Evolutionary conservation across 306 rosid species (phyloP).

Genomic region (Vigna angularis): DNA sequence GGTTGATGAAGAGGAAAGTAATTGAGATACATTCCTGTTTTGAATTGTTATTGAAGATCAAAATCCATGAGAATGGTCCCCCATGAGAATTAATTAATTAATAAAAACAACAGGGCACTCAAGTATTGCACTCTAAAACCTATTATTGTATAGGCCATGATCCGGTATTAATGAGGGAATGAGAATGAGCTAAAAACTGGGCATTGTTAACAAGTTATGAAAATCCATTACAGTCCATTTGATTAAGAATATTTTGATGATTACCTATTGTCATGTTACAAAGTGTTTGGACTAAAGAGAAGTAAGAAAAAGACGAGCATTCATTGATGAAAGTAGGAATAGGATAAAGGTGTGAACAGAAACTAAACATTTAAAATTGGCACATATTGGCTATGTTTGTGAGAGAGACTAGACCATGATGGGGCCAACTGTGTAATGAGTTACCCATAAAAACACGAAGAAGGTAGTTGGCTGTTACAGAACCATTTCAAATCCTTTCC

Average conservation of each 20-base stretch:
- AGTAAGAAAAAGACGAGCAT: conserved; percentile 25
- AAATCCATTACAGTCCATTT: not conserved
- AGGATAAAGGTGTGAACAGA: conserved; percentile 30
- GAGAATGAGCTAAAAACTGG: conserved; percentile 1
- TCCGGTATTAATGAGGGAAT: conserved; percentile 13
- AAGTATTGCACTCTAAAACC: conserved; percentile 21
- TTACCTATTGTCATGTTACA: conserved; percentile 43
- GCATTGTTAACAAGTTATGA: conserved; percentile 26
- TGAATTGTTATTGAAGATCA: conserved; percentile 51
- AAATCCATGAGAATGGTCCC: conserved; percentile 38
- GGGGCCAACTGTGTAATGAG: conserved; percentile 50
- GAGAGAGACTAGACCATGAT: conserved; percentile 39
- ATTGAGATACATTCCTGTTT: conserved; percentile 48
- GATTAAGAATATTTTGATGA: conserved; percentile 35
- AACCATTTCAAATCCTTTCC: conserved; percentile 37
- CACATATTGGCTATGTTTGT: conserved; percentile 26
- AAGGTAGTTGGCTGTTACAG: conserved; percentile 49
- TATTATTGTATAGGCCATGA: conserved; percentile 4
- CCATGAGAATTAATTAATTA: conserved; percentile 27
- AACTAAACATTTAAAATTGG: conserved; percentile 36
- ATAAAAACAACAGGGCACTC: conserved; percentile 33
- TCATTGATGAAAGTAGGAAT: conserved; percentile 23
- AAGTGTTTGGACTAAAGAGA: conserved; percentile 32
- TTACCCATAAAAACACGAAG: conserved; percentile 48
- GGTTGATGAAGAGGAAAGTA: conserved; percentile 35